phyloP scores from a whole-genome alignment of 768 basidiomycete genomes.

The Lanmaoa pseudosensibilis region DNA sequence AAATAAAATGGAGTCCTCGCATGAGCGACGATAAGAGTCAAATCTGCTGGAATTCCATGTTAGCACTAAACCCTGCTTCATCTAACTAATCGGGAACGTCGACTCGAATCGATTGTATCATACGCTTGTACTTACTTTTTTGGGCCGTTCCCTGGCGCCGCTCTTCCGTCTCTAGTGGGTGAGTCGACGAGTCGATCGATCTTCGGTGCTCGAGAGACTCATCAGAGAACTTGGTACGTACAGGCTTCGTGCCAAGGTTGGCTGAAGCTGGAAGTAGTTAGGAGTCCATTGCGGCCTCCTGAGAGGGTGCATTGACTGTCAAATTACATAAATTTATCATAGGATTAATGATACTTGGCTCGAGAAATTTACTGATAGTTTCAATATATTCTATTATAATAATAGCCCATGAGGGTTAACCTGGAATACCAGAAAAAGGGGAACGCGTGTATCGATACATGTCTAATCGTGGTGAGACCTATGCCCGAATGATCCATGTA shows the following conservation, averaged over 20 bases:
- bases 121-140: background rate
- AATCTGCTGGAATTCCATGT: background rate
- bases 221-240: background rate
- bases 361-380: too few species aligned
- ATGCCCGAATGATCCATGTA: background rate
- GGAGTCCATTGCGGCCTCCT: background rate
- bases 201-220: background rate
- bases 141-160: background rate
- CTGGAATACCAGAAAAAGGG: background rate
- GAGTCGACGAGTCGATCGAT: background rate
- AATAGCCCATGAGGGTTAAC: background rate
- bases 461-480: background rate
- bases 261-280: background rate
- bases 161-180: background rate
- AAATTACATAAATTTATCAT: background rate
- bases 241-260: background rate
- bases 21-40: background rate
- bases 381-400: background rate
- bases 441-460: constrained; percentile 3
- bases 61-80: background rate
- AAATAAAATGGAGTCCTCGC: background rate
- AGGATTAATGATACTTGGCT: too few species aligned
- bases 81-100: background rate
- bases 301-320: background rate
- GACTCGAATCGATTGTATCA: background rate